These are phyloP conservation scores for Cladophialophora psammophila DNA, from an alignment of 2,329 filamentous ascomycete species.

Conservation along the genomic window DNA sequence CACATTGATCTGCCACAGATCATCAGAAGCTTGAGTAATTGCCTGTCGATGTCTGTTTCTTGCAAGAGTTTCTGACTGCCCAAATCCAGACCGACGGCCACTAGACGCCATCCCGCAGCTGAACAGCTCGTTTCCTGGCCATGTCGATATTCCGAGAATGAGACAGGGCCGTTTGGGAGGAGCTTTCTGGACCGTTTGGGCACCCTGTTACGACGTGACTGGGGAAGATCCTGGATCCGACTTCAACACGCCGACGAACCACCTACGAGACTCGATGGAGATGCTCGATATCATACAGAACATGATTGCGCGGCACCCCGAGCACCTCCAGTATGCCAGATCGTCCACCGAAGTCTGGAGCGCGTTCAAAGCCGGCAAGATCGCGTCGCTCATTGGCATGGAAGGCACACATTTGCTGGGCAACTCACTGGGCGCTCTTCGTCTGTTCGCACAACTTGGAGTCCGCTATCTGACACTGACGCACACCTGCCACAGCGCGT, in stretches of 20 bases:
- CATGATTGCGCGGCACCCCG: conserved; percentile 25
- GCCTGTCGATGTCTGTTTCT: too few species aligned
- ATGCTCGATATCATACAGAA: conserved; percentile 32
- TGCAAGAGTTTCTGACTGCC: too few species aligned
- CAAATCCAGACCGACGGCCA: conserved; percentile 15
- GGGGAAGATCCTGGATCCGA: conserved; percentile 38
- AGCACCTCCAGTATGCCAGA: conserved; percentile 24
- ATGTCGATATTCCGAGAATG: conserved; percentile 81
- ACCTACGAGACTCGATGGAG: conserved; percentile 25
- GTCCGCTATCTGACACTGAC: conserved; percentile 41
- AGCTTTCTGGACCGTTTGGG: conserved; percentile 89
- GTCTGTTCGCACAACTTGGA: conserved; percentile 40
- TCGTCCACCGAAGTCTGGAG: conserved; percentile 20
- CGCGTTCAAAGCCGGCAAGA: conserved; percentile 35
- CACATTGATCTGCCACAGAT: conserved; percentile 24
- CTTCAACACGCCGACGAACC: conserved; percentile 29
- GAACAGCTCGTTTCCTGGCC: conserved; percentile 69
- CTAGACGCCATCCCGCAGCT: conserved; percentile 43
- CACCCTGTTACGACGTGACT: conserved; percentile 75
- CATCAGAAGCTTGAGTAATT: conserved; percentile 15
- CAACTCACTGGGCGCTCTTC: conserved; percentile 40
- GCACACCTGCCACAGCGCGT: conserved; percentile 44
- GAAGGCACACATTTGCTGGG: conserved; percentile 44
- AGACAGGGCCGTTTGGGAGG: conserved; percentile 76
- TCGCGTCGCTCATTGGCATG: conserved; percentile 41